phyloP scores from a whole-genome alignment of 495 filamentous ascomycete genomes.

The Clavariopsis aquatica region DNA sequence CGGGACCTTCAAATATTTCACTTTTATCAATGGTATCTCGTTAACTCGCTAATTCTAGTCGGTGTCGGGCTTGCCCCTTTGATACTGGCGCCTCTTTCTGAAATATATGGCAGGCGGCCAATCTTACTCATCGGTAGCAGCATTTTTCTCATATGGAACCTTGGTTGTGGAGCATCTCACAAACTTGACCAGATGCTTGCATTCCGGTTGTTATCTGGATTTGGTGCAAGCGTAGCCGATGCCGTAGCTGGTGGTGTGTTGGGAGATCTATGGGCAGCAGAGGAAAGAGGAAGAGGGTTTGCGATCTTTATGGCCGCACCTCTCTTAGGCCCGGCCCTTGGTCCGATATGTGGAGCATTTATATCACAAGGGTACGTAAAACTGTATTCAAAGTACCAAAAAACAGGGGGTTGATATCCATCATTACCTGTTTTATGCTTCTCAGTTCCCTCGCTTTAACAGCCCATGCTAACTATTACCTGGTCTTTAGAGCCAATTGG shows the following conservation, averaged over 20 bases:
- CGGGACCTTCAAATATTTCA: conserved; percentile 32
- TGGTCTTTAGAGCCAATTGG: conserved; percentile 51
- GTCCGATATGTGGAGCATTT: too few relatives aligned
- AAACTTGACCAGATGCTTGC: conserved; percentile 54
- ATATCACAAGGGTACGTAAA: too few relatives aligned
- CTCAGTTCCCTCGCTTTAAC: conserved; percentile 54
- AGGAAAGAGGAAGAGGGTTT: conserved; percentile 53
- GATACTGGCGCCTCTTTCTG: conserved; percentile 62
- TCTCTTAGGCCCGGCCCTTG: conserved; percentile 51
- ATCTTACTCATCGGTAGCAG: conserved; percentile 57
- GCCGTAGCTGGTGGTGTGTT: conserved; percentile 56
- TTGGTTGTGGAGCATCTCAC: conserved; percentile 53
- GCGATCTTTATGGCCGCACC: conserved; percentile 53
- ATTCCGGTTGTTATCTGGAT: conserved; percentile 60
- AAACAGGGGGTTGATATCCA: conserved; percentile 39
- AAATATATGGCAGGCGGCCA: conserved; percentile 60
- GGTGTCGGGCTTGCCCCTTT: conserved; percentile 60
- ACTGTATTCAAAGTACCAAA: not conserved
- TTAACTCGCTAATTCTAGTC: conserved; percentile 49
- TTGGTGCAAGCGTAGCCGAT: conserved; percentile 51
- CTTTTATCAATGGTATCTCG: conserved; percentile 37
- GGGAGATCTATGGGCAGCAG: conserved; percentile 51
- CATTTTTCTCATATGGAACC: conserved; percentile 55
- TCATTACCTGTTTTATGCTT: conserved; percentile 55
- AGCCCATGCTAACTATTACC: conserved; percentile 68